These are phyloP conservation scores for Komagataella pseudopastoris DNA, from an alignment of 805 yeast genomes.

Conservation along the genomic window DNA sequence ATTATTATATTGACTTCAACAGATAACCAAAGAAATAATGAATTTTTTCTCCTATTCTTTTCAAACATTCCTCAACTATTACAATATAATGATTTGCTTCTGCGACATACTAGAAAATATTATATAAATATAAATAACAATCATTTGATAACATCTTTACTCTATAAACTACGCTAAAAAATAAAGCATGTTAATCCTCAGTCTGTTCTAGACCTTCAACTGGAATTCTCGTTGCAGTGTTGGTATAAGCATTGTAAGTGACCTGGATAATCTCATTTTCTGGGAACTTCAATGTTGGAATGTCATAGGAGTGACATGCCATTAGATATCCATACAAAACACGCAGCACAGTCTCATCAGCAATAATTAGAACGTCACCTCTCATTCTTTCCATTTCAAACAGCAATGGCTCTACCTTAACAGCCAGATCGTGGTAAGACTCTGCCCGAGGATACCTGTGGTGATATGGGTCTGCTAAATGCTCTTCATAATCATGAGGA, in stretches of 20 bases:
- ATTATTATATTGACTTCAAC: no score
- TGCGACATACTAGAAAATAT: neutral
- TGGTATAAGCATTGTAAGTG: conserved; percentile 74
- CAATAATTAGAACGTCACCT: conserved; percentile 78
- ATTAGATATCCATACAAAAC: conserved; percentile 90
- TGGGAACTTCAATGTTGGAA: conserved; percentile 69
- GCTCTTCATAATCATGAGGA: conserved; percentile 60
- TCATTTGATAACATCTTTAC: neutral
- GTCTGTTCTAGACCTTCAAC: conserved; percentile 15
- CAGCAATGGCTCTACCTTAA: conserved; percentile 83
- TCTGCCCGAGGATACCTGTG: conserved; percentile 87
- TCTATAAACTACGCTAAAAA: neutral
- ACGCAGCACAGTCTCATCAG: conserved; percentile 81
- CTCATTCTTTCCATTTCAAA: conserved; percentile 89
- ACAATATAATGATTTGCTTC: no score
- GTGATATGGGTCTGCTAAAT: conserved; percentile 75
- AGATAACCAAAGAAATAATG: no score
- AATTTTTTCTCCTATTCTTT: no score
- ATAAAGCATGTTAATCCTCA: neutral
- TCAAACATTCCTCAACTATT: no score
- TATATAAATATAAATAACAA: neutral
- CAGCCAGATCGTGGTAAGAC: conserved; percentile 91
- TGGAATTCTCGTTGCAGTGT: conserved; percentile 42
- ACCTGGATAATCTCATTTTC: conserved; percentile 79
- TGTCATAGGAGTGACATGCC: conserved; percentile 82